Base-by-base conservation (phyloP, 78 protist species). In the Speleostelium caveatum region DNA sequence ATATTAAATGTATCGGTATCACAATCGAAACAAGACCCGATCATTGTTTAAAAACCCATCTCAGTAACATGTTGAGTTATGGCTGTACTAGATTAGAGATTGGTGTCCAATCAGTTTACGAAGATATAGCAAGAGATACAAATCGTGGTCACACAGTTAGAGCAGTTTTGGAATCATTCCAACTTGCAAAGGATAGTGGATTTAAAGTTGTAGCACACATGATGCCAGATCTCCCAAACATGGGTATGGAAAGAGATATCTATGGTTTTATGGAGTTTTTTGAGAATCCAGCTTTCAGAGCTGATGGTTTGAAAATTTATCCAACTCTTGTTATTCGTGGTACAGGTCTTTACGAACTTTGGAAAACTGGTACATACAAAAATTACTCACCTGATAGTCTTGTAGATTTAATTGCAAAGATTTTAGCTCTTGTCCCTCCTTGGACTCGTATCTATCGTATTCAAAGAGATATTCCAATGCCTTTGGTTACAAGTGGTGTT, bases 11-110 rank as follows among this genome's bases (percentile, higher is more conserved):
- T 75, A 76, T 98, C 36, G 99, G 98, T 35, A 87, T 97, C 83
- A 97, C 99, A 7, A 98, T 98, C 35, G 99, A 98, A 58, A 98
- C 99, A 14, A 79, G 99, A 12, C 99, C 99, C n/a, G 99, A 98
- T 78, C 97, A 96, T 91, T 98, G 99, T 90, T 76, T 92, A 28
- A 88, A 80, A 33, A 86, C 87, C 4, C 99, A 97, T 79, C 49
- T 96, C 41, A 30, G 77, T 26, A 79, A 93, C 42, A 75, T 93
- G 96, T 42, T 93, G 28, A 42, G 17, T 28, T 97, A 97, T 77
- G 99, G 99, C 41, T 97, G 98, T 83, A 96, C 98, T 0, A 83
- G 98, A 32, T 94, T 98, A 12, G 99, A 98, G 71, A 86, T 98
- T 30, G 99, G 99, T 39, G 96, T 98, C 28, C 99, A 98, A 86